Conservation (phyloP, 192 early-diverging fungal species). For the Paraglomus occultum region DNA sequence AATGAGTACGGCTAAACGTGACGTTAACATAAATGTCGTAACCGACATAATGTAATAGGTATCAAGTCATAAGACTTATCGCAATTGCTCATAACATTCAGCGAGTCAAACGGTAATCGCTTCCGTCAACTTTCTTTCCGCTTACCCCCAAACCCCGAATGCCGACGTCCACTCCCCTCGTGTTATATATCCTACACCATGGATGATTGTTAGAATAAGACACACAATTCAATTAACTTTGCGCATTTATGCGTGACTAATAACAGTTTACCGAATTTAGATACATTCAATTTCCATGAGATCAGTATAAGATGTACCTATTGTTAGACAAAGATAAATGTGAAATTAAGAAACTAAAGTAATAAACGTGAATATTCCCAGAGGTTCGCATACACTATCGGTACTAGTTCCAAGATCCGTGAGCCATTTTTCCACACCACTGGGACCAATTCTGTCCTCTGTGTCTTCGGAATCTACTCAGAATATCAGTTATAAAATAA, state of each 20-base stretch:
- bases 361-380: not conserved
- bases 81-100: too few relatives aligned
- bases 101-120: too few relatives aligned
- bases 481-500: not conserved
- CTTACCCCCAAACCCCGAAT: not conserved
- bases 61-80: too few relatives aligned
- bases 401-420: not conserved
- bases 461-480: slow-evolving; percentile 1
- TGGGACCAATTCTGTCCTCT: slow-evolving; percentile 4
- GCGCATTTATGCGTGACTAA: not conserved
- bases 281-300: slow-evolving; percentile 2
- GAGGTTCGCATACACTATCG: not conserved
- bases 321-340: not conserved
- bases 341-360: not conserved
- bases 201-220: too few relatives aligned
- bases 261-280: not conserved
- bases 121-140: too few relatives aligned
- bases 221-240: not conserved
- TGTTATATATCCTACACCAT: slow-evolving; percentile 2
- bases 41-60: too few relatives aligned
- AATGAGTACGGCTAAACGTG: not conserved
- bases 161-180: slow-evolving; percentile 1
- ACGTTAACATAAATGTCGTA: not conserved
- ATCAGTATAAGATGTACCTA: not conserved
- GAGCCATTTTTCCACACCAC: not conserved